Percentiles rank a stretch among this genome's conserved stretches.
Evolutionary conservation across 768 basidiomycete species (phyloP).

Genomic region (Leccinum subgranulosum): DNA sequence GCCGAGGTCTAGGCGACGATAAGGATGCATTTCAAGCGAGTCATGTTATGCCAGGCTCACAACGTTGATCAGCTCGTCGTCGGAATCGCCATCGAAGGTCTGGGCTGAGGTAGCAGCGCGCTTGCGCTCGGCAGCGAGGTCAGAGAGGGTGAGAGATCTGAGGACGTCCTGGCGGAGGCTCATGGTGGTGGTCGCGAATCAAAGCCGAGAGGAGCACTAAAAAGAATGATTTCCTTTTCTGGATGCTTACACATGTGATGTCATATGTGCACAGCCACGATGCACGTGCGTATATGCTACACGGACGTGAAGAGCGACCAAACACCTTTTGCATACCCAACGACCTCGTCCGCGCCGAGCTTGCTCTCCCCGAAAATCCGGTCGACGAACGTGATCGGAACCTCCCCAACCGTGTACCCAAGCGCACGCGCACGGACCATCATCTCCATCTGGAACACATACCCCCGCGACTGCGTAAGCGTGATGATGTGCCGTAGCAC

Average conservation of each 20-base stretch:
- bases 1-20: constrained; percentile 50
- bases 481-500: constrained; percentile 84
- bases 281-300: constrained; percentile 32
- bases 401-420: constrained; percentile 84
- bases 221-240: constrained; percentile 7
- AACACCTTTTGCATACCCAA: constrained; percentile 83
- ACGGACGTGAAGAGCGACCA: constrained; percentile 75
- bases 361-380: constrained; percentile 93
- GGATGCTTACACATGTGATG: constrained; percentile 22
- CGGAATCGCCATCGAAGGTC: constrained; percentile 48
- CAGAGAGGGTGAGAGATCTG: constrained; percentile 47
- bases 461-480: constrained; percentile 81
- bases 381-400: constrained; percentile 94
- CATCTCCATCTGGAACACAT: constrained; percentile 99
- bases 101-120: constrained; percentile 1
- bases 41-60: constrained; percentile 38
- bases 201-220: constrained; percentile 1
- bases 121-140: constrained; percentile 29
- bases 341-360: constrained; percentile 83
- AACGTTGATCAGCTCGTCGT: constrained; percentile 69
- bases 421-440: constrained; percentile 85
- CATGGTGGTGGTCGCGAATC: constrained; percentile 51
- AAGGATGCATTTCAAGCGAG: constrained; percentile 7
- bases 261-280: constrained; percentile 12
- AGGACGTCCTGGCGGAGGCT: constrained; percentile 68